Conservation (phyloP, 2,329 filamentous ascomycete species). For the Ascomycota sp. region DNA sequence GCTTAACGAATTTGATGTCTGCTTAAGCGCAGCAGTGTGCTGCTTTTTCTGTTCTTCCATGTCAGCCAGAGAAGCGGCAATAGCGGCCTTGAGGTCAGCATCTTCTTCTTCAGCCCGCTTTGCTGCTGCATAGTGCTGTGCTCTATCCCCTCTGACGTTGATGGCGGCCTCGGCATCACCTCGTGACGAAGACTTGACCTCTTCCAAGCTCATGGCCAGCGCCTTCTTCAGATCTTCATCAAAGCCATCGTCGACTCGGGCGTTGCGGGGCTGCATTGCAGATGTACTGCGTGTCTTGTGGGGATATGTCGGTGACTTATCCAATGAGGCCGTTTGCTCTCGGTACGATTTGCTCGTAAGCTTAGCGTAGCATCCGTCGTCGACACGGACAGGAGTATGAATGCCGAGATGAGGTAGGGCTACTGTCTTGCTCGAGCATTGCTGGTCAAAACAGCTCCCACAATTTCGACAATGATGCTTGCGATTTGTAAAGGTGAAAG, state of each 20-base stretch:
- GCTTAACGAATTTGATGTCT: constrained; percentile 28
- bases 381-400: constrained; percentile 70
- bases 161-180: constrained; percentile 44
- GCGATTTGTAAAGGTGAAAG: constrained; percentile 92
- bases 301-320: constrained; percentile 25
- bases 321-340: constrained; percentile 19
- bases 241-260: constrained; percentile 71
- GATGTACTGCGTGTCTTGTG: constrained; percentile 43
- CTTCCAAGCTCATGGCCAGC: constrained; percentile 89
- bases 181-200: constrained; percentile 53
- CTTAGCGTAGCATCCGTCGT: constrained; percentile 85
- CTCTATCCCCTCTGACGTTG: constrained; percentile 17
- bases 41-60: constrained; percentile 97
- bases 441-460: constrained; percentile 88
- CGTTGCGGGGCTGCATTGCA: constrained; percentile 72
- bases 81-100: constrained; percentile 78
- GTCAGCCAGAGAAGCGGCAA: constrained; percentile 79
- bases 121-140: constrained; percentile 14
- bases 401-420: constrained; percentile 86
- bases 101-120: constrained; percentile 62
- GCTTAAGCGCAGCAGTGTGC: constrained; percentile 65
- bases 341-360: constrained; percentile 46
- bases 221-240: constrained; percentile 89
- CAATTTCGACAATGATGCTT: constrained; percentile 98
- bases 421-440: constrained; percentile 75